Percentiles rank a stretch among this genome's conserved stretches.
Conservation (phyloP, 768 basidiomycete genomes). For the Coprinopsis cinerea region DNA sequence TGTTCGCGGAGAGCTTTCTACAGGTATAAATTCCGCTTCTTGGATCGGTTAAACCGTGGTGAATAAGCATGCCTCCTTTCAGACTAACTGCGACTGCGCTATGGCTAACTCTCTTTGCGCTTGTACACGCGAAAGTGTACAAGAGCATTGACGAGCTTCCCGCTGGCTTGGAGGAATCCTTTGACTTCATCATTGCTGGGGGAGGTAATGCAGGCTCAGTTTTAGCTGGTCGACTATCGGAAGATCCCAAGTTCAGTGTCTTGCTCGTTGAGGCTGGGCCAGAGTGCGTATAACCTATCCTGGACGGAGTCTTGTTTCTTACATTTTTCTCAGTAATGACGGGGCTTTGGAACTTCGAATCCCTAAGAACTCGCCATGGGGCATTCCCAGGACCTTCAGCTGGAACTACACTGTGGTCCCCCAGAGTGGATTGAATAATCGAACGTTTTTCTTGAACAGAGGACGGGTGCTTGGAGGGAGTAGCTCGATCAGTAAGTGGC, state of each 20-base stretch:
- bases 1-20: no score
- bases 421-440: conserved; percentile 21
- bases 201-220: conserved; percentile 6
- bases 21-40: no score
- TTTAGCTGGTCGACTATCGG: not conserved
- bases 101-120: no score
- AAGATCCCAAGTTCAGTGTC: not conserved
- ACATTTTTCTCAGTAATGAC: conserved; percentile 13
- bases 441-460: conserved; percentile 20
- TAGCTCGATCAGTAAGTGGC: conserved; percentile 25
- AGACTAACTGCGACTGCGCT: no score
- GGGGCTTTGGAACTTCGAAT: conserved; percentile 15
- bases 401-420: conserved; percentile 29
- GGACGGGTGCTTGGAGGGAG: conserved; percentile 29
- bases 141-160: no score
- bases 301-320: not conserved
- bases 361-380: conserved; percentile 8
- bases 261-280: conserved; percentile 6
- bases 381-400: conserved; percentile 11
- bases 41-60: no score
- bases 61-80: no score
- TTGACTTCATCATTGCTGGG: conserved; percentile 8
- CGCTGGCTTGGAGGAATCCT: not conserved
- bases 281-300: not conserved
- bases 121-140: no score